Conservation (phyloP, 1,139 yeast genomes). For the Pichia sp. region DNA sequence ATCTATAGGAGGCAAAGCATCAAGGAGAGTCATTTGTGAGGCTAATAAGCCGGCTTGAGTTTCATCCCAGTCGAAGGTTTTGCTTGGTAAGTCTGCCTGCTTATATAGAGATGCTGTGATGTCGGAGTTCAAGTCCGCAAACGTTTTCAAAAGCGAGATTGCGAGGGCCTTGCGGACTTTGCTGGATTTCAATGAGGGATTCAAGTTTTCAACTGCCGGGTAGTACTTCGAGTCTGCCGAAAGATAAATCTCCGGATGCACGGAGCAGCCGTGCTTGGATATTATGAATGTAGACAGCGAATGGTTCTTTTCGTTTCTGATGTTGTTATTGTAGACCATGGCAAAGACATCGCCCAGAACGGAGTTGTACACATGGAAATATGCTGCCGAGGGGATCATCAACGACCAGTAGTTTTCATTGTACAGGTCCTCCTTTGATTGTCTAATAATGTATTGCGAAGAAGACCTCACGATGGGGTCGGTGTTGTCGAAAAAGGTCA, state of each 20-base stretch:
- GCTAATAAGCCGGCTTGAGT: conserved; percentile 78
- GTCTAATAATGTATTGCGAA: conserved; percentile 9
- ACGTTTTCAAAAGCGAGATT: conserved; percentile 64
- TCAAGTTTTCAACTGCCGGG: conserved; percentile 73
- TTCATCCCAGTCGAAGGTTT: conserved; percentile 56
- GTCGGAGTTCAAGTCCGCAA: conserved; percentile 44
- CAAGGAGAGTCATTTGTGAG: conserved; percentile 51
- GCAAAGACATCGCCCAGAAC: conserved; percentile 51
- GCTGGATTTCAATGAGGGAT: conserved; percentile 45
- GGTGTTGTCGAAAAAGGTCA: conserved; percentile 3
- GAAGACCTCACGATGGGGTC: conserved; percentile 9
- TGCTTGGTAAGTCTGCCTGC: conserved; percentile 29
- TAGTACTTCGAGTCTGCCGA: conserved; percentile 62
- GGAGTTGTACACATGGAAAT: conserved; percentile 52
- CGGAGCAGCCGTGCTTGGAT: conserved; percentile 66
- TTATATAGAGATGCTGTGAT: conserved; percentile 25
- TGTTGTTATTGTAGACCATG: conserved; percentile 43
- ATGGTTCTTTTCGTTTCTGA: conserved; percentile 37
- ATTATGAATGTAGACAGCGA: conserved; percentile 58
- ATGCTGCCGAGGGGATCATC: conserved; percentile 49
- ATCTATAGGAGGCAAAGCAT: conserved; percentile 46
- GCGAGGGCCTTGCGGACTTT: conserved; percentile 75
- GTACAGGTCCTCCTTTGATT: conserved; percentile 12
- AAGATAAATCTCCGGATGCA: conserved; percentile 57
- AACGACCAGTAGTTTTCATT: conserved; percentile 37